Base-by-base conservation (phyloP, 2,329 filamentous ascomycete species). In the Aspergillus pseudonomiae region DNA sequence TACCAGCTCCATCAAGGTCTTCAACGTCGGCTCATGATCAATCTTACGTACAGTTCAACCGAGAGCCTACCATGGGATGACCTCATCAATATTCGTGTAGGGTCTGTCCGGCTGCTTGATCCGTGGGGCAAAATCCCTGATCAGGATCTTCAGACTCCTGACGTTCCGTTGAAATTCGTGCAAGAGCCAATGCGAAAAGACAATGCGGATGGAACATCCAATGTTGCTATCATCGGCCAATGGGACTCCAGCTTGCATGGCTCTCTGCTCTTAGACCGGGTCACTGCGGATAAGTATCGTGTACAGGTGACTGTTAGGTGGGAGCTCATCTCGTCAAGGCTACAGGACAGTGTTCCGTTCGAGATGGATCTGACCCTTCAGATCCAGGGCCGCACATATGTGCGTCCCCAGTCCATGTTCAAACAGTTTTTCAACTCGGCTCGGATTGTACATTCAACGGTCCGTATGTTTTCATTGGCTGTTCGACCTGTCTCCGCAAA, bases 191-290 rank as follows among this genome's bases (percentile, higher is more conserved):
- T 89, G 61, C 90, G 97, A 68, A 91, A 90, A 66, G 89, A 91
- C 63, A 96, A 97, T 73, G 88, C 92, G 28, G 96, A 98, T 75
- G 95, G 95, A 43, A 97, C 94, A 0, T 90, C 89, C 41, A 93
- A 91, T 75, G 89, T 97, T 43, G 94, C 90, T 1, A 84, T 98
- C 50, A 86, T 91, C n/a, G 93, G 91, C 0, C 94, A 98, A 73
- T 99, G 95, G 95, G 95, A 99, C 75, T 97, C 94, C 0, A 96
- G 93, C 72, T 84, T 95, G 68, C 95, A 99, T 77, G 89, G 89
- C 67, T 97, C 95, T 6, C 83, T 96, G n/a, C 84, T 98, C 16
- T 87, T 99, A n/a, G 94, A 99, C 78, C 89, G 94, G 30, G 90
- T 92, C 1, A 98, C 95, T 1, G 88, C 92, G n/a, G 94, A 97